Percentiles rank a stretch among this genome's conserved stretches.
These are phyloP conservation scores for Leccinum longicurvipes DNA, from an alignment of 768 basidiomycete genomes.

Conservation along the genomic window DNA sequence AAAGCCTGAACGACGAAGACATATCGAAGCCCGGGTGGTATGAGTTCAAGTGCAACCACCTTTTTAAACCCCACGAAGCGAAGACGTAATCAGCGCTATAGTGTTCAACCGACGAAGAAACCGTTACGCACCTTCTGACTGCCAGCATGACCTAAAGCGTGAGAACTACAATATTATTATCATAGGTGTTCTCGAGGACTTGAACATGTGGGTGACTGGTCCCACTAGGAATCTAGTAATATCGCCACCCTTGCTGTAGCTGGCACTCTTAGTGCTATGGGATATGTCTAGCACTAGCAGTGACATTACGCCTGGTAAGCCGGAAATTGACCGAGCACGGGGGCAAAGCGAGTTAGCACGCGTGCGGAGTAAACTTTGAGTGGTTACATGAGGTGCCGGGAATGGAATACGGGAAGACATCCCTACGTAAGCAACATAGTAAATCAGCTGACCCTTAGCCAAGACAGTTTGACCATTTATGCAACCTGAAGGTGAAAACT, in stretches of 20 bases:
- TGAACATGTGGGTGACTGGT: too few species aligned
- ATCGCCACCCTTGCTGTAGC: neutral
- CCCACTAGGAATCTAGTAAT: too few species aligned
- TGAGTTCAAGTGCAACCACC: neutral
- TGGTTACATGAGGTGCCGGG: neutral
- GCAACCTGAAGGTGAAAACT: neutral
- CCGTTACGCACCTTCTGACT: too few species aligned
- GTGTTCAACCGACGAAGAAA: too few species aligned
- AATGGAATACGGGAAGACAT: neutral
- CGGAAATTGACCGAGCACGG: neutral
- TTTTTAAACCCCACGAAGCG: slow-evolving; percentile 13
- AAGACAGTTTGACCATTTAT: neutral
- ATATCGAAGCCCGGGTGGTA: slow-evolving; percentile 4
- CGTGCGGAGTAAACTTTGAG: neutral
- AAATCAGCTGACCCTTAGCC: neutral
- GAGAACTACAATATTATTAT: too few species aligned
- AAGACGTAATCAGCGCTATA: neutral
- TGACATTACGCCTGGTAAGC: neutral
- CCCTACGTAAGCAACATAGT: neutral
- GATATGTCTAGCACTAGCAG: neutral
- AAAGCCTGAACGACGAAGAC: slow-evolving; percentile 6
- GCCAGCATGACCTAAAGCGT: too few species aligned
- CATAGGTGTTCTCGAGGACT: too few species aligned
- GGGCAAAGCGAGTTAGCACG: neutral
- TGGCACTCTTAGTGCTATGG: neutral